These are phyloP conservation scores for Suillus variegatus DNA, from an alignment of 768 basidiomycete species.

Conservation along the genomic window DNA sequence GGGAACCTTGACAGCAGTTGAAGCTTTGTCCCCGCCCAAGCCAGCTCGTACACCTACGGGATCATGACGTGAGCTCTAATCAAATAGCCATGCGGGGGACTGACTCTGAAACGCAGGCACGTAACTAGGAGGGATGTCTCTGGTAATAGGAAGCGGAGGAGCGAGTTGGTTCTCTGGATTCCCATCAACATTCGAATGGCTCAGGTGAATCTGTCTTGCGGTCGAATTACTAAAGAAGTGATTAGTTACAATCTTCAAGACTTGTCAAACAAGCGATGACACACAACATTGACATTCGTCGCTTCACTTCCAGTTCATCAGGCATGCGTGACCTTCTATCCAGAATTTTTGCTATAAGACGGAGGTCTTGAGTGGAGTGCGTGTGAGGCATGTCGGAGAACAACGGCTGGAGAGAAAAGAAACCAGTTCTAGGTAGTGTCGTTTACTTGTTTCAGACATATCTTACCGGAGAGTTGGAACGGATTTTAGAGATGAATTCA, in stretches of 20 bases:
- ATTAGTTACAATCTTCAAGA: background rate
- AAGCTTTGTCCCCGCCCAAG: background rate
- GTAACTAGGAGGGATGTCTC: background rate
- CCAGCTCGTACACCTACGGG: background rate
- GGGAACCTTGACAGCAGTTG: background rate
- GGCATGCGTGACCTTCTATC: conserved; percentile 38
- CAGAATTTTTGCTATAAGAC: conserved; percentile 56
- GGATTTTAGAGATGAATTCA: conserved; percentile 53
- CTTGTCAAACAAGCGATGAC: background rate
- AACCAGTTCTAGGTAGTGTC: background rate
- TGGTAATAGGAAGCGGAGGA: background rate
- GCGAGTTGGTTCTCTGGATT: background rate
- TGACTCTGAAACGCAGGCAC: conserved; percentile 11
- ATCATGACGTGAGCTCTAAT: background rate
- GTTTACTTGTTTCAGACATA: conserved; percentile 18
- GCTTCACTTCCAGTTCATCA: conserved; percentile 42
- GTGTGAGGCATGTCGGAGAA: conserved; percentile 48
- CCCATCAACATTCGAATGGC: background rate
- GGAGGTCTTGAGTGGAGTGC: conserved; percentile 45
- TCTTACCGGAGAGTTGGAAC: conserved; percentile 44
- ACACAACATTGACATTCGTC: conserved; percentile 50
- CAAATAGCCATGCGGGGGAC: background rate
- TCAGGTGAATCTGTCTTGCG: background rate
- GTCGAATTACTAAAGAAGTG: background rate
- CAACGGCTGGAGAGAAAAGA: conserved; percentile 25